Conservation (phyloP, 2,329 filamentous ascomycete genomes). For the Dactylonectria estremocensis region DNA sequence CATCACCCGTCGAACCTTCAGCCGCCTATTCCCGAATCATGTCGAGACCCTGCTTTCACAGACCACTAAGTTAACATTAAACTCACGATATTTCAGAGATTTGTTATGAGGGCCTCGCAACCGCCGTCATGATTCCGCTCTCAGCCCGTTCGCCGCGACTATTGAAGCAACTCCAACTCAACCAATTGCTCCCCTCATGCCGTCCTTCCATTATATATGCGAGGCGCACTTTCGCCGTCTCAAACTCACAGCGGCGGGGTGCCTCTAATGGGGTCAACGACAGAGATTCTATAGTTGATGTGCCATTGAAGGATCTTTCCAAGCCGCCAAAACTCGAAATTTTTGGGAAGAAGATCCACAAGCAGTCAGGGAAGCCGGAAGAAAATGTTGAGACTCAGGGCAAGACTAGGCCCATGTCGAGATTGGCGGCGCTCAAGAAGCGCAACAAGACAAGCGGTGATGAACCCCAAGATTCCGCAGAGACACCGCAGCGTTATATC, state of each 20-base stretch:
- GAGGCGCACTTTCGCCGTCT: conserved; percentile 35
- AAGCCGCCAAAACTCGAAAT: background rate
- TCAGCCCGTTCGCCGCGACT: conserved; percentile 35
- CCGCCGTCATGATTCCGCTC: conserved; percentile 39
- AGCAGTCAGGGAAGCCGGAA: background rate
- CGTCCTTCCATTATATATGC: conserved; percentile 3
- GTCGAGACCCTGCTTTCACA: conserved; percentile 29
- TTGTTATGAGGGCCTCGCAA: conserved; percentile 39
- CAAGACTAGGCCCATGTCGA: conserved; percentile 31
- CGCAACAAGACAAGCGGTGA: conserved; percentile 13
- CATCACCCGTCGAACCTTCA: conserved; percentile 23
- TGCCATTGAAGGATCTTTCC: conserved; percentile 6
- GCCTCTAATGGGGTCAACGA: conserved; percentile 6
- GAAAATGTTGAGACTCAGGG: background rate
- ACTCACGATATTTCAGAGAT: conserved; percentile 24
- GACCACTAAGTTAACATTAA: conserved; percentile 14
- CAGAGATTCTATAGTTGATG: background rate
- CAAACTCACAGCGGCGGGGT: conserved; percentile 20
- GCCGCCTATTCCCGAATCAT: conserved; percentile 36
- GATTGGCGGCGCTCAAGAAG: conserved; percentile 46
- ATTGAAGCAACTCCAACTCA: conserved; percentile 18
- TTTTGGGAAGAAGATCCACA: background rate
- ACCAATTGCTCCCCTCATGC: conserved; percentile 5
- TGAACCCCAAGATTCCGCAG: conserved; percentile 12
- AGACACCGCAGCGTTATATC: conserved; percentile 46